Conservation (phyloP, 768 basidiomycete species). For the Pisolithus tinctorius region DNA sequence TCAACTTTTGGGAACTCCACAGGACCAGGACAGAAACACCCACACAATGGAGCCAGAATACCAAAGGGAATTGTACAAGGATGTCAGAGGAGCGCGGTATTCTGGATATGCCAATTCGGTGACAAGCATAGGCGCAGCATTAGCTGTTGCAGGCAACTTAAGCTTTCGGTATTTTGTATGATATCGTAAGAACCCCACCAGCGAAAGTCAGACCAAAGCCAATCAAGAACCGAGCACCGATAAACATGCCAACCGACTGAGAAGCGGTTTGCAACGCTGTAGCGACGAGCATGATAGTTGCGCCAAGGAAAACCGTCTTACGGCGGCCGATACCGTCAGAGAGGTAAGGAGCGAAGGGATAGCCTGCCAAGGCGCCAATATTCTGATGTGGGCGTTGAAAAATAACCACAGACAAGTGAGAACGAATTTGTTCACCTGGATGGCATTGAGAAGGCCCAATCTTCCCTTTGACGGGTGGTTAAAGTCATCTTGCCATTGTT, state of each 20-base stretch:
- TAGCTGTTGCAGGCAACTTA: slow-evolving; percentile 31
- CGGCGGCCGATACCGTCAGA: slow-evolving; percentile 71
- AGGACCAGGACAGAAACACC: slow-evolving; percentile 15
- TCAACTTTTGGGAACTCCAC: background rate
- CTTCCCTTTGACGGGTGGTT: slow-evolving; percentile 46
- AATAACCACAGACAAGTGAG: background rate
- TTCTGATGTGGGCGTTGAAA: slow-evolving; percentile 35
- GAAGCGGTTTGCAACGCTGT: slow-evolving; percentile 65
- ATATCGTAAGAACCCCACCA: slow-evolving; percentile 26
- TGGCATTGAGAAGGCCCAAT: slow-evolving; percentile 67
- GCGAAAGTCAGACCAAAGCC: slow-evolving; percentile 76
- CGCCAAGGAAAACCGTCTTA: slow-evolving; percentile 58
- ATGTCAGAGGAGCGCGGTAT: slow-evolving; percentile 74
- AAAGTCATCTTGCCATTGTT: slow-evolving; percentile 60
- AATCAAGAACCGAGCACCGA: slow-evolving; percentile 72
- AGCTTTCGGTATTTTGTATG: background rate
- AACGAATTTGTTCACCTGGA: slow-evolving; percentile 42
- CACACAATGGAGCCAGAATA: slow-evolving; percentile 77
- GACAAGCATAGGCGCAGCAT: slow-evolving; percentile 77
- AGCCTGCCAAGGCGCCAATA: slow-evolving; percentile 61
- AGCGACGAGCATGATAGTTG: slow-evolving; percentile 60
- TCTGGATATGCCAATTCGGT: slow-evolving; percentile 82
- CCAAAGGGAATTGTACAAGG: slow-evolving; percentile 81
- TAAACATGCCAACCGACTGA: slow-evolving; percentile 72
- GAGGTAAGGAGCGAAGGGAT: slow-evolving; percentile 65